Evolutionary conservation across 257 asterid species (phyloP), one percentile per base, ranked within the genome.

Genomic region (Voacanga thouarsii): DNA sequence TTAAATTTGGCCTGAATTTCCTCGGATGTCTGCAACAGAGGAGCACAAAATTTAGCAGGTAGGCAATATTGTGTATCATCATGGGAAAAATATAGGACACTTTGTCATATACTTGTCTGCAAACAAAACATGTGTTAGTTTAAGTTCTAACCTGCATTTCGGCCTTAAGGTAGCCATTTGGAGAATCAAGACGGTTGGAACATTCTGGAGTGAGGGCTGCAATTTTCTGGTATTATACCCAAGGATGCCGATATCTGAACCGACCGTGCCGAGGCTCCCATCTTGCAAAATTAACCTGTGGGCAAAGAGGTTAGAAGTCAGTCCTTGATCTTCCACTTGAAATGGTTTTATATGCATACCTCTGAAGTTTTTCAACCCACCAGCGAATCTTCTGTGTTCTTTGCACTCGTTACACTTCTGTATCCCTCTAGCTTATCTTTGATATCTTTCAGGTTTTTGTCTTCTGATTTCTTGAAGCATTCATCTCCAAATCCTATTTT

Each of bases 201-300:
- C 91, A 89, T 80, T 89, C 86, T 78, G 92, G 72, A 10, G 89
- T 78, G 6, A 86, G 84, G 15, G 76, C 72, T 70, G 96, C 92
- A 56, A 90, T 80, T 65, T 87, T 85, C 23, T 90, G 85, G 83
- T 92, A 92, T 41, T 84, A 90, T 19, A 81, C 76, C 94, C 96
- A 93, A 9, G 97, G 97, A 18, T 91, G 97, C 0, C 88, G 77
- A 76, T 80, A 92, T 85, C 81, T 86, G 55, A 90, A 90, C 28
- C 76, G 74, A 0, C 97, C 96, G n/a, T 90, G 97, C 11, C 96
- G 74, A 1, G 94, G 93, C 83, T 91, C 94, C 96, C 96, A 93
- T 80, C 79, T 87, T 33, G 93, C 98, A 18, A 88, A 87, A 81
- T 87, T 91, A 0, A 83, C 92, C 97, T 91, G 59, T 50, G n/a